A percentile compares a stretch with the other conserved stretches of the same genome.
These are phyloP conservation scores for Colletotrichum sp. DNA, from an alignment of 2,329 filamentous ascomycete species.

Conservation along the genomic window DNA sequence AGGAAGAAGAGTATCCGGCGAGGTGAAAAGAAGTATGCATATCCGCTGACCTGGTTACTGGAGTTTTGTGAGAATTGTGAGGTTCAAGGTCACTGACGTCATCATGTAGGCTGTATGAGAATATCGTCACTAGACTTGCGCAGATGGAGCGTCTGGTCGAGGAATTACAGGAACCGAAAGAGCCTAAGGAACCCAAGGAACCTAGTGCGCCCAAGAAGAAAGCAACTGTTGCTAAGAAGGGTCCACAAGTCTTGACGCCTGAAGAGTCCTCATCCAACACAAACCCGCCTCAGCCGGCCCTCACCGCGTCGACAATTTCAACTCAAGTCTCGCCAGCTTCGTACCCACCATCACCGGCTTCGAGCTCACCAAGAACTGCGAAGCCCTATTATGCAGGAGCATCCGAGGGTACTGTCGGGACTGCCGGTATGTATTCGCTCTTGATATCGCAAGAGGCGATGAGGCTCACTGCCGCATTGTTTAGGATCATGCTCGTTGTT, in stretches of 20 bases:
- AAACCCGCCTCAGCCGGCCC: not conserved
- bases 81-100: not conserved
- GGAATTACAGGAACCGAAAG: not conserved
- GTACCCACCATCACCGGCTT: not conserved
- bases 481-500: constrained; percentile 26
- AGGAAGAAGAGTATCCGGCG: not conserved
- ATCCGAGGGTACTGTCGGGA: not conserved
- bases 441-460: accelerated
- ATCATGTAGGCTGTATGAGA: not conserved
- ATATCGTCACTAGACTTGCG: not conserved
- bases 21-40: not conserved
- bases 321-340: not conserved
- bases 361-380: not conserved
- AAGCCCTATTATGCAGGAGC: not conserved
- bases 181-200: not conserved
- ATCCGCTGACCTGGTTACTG: not conserved
- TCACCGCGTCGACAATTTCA: not conserved
- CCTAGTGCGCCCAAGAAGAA: not conserved
- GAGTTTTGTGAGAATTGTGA: not conserved
- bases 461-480: not conserved
- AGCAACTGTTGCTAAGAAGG: not conserved
- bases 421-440: not conserved
- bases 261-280: not conserved
- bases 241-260: not conserved
- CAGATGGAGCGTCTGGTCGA: constrained; percentile 1